Evolutionary conservation across 83 land plant genomes (phyloP).

Genomic region (Picea mariana): DNA sequence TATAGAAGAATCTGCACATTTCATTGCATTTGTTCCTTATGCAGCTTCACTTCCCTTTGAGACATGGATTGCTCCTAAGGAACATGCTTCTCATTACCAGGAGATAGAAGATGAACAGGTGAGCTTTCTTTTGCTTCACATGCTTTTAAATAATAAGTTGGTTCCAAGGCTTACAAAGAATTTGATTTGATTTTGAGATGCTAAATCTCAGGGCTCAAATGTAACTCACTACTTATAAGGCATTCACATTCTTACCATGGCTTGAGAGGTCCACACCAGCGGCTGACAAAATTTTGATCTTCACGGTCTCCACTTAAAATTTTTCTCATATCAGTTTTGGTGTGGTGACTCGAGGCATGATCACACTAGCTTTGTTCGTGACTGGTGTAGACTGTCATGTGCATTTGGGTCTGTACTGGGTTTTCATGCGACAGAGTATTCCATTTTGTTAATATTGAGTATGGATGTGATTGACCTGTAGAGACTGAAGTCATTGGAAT

Average conservation of each 20-base stretch:
- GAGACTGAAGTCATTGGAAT: neutral
- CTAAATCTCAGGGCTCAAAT: too few relatives aligned
- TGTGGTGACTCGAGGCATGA: too few relatives aligned
- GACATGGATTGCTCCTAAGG: constrained; percentile 84
- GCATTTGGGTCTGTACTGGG: neutral
- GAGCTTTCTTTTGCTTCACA: constrained; percentile 9
- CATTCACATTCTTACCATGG: too few relatives aligned
- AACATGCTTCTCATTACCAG: constrained; percentile 75
- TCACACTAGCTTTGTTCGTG: neutral
- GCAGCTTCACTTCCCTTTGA: constrained; percentile 88
- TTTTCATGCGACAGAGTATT: neutral
- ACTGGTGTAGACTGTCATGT: neutral
- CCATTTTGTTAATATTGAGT: neutral
- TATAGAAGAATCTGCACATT: constrained; percentile 61
- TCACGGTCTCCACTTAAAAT: too few relatives aligned
- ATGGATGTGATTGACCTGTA: neutral
- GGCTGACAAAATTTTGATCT: too few relatives aligned
- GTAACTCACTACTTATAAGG: too few relatives aligned
- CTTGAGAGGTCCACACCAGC: neutral
- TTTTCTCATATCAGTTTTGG: too few relatives aligned
- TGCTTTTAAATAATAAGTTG: neutral
- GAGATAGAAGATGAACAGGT: constrained; percentile 69
- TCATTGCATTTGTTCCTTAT: constrained; percentile 68
- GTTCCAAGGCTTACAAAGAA: neutral
- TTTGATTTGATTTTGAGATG: too few relatives aligned